A percentile compares a stretch with the other conserved stretches of the same genome.
Evolutionary conservation across 306 rosid species (phyloP).

Genomic region (Dryas drummondii): DNA sequence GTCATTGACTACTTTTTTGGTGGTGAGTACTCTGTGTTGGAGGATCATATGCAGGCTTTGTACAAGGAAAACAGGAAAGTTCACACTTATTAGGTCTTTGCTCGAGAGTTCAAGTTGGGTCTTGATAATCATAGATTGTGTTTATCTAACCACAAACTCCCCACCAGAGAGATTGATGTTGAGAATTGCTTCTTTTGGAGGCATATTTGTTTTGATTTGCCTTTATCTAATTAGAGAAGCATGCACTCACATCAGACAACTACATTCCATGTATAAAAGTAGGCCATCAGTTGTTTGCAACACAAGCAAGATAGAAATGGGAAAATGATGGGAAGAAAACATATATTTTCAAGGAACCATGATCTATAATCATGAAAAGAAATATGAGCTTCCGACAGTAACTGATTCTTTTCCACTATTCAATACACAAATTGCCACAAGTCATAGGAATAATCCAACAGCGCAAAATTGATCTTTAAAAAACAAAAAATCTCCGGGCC

Average conservation of each 20-base stretch:
- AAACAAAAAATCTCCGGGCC: constrained; percentile 11
- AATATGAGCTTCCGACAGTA: not conserved
- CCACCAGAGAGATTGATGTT: constrained; percentile 51
- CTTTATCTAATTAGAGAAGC: constrained; percentile 26
- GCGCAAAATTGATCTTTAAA: not conserved
- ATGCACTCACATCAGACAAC: constrained; percentile 20
- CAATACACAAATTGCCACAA: constrained; percentile 6
- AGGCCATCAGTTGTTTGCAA: constrained; percentile 4
- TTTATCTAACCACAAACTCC: constrained; percentile 44
- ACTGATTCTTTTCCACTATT: constrained; percentile 1
- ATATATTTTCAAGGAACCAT: not conserved
- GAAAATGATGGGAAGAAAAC: constrained; percentile 6
- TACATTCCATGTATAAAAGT: constrained; percentile 19
- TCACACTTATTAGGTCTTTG: constrained; percentile 26
- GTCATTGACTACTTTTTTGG: constrained; percentile 72
- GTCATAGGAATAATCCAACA: not conserved
- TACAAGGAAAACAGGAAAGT: constrained; percentile 35
- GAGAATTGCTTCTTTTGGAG: constrained; percentile 59
- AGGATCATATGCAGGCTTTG: constrained; percentile 57
- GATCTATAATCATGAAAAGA: constrained; percentile 8
- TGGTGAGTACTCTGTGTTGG: constrained; percentile 58
- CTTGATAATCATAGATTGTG: constrained; percentile 52
- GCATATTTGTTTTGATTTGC: constrained; percentile 40
- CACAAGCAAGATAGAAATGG: constrained; percentile 15
- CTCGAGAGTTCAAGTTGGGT: constrained; percentile 59